Base-by-base conservation (phyloP, 2,329 filamentous ascomycete genomes). In the Neonectria sp. region DNA sequence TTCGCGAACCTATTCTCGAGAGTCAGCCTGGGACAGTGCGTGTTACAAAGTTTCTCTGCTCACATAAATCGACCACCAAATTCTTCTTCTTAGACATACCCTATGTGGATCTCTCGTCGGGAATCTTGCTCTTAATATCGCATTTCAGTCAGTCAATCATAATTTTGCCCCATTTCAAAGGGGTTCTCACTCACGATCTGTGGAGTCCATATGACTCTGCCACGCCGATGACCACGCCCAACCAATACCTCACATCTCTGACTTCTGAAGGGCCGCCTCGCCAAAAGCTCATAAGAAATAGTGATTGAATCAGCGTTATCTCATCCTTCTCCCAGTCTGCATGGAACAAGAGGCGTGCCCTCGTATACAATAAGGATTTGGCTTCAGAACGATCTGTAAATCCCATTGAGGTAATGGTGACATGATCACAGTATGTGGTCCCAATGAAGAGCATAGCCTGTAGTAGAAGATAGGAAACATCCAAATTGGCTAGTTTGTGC, bases 221-320 rank as follows among this genome's bases (percentile, higher is more conserved):
- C 9, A 88, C 76, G 11, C 82, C 84, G 29, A 87, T 86, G 0
- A 86, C 86, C 7, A 83, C 82, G 0, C 83, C 84, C 2, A 86
- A 74, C 85, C 85, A 87, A 68, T 85, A 86, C 31, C 84, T 71
- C 15, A 83, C 82, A 72, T 87, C 84, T 21, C 83, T 80, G 21
- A 85, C 82, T 57, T 85, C 82, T 0, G 80, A 78, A 0, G 86
- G 84, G 0, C 83, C 83, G 9, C 83, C 85, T 24, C 86, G 79
- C 86, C 86, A 89, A 67, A 87, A 89, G 69, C 86, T 88, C 79
- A 89, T 81, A 33, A 89, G 74, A 68, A 89, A 88, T 2, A 89
- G 71, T 1, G 84, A 81, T 72, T 88, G 86, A 0, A 88, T 80
- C 6, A 87, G 81, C 0, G 80, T 83, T 0, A 86, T 79, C 46